These are phyloP conservation scores for Casuarina glauca DNA, from an alignment of 306 rosid genomes.

Conservation along the genomic window DNA sequence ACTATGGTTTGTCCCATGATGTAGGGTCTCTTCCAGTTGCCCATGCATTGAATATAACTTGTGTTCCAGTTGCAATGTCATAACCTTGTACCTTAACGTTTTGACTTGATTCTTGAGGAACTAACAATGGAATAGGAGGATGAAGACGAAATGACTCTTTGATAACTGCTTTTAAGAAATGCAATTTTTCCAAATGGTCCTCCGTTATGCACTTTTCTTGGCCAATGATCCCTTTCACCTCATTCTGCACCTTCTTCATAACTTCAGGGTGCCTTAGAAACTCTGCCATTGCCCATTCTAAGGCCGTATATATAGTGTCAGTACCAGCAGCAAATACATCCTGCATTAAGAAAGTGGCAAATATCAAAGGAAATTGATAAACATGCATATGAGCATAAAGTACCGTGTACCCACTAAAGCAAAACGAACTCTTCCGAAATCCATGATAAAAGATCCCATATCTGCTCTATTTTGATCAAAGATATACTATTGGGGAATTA, in stretches of 20 bases:
- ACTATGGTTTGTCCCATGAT: constrained; percentile 35
- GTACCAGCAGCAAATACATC: constrained; percentile 35
- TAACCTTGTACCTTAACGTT: constrained; percentile 3
- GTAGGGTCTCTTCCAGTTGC: constrained; percentile 40
- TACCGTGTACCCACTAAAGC: not conserved
- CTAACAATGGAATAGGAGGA: constrained; percentile 45
- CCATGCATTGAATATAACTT: constrained; percentile 39
- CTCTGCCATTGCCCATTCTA: constrained; percentile 58
- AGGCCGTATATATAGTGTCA: constrained; percentile 36
- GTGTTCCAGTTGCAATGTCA: constrained; percentile 4
- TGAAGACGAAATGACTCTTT: constrained; percentile 44
- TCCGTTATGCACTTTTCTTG: constrained; percentile 29
- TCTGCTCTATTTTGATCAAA: too few species aligned
- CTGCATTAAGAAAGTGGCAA: not conserved
- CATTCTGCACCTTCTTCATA: constrained; percentile 41
- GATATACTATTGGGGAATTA: too few species aligned
- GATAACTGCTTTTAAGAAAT: constrained; percentile 47
- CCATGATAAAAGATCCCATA: too few species aligned
- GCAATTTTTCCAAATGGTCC: constrained; percentile 37
- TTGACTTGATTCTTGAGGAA: constrained; percentile 38
- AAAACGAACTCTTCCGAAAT: not conserved
- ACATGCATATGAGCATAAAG: too few species aligned
- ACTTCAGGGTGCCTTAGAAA: constrained; percentile 40
- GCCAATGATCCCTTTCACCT: constrained; percentile 21
- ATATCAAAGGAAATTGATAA: not conserved